phyloP scores from a whole-genome alignment of 768 basidiomycete species.

The Chalciporus pseudorubinellus region DNA sequence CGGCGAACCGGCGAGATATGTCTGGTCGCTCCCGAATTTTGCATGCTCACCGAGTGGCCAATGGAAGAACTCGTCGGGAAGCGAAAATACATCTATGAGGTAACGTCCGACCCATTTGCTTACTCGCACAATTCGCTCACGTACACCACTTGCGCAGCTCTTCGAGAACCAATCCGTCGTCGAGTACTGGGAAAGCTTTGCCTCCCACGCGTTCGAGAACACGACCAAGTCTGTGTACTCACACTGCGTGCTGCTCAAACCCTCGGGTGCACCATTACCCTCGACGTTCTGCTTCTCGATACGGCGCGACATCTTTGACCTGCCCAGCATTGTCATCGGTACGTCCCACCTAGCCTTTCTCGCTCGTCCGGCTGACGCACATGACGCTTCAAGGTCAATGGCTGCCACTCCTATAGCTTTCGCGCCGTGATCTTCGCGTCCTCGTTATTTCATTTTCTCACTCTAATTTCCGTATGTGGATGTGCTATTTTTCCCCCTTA shows the following conservation, averaged over 20 bases:
- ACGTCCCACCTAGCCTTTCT: constrained; percentile 19
- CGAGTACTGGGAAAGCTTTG: constrained; percentile 96
- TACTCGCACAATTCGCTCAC: constrained; percentile 17
- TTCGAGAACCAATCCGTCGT: constrained; percentile 96
- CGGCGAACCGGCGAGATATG: constrained; percentile 97
- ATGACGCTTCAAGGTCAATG: constrained; percentile 65
- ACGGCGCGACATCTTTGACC: constrained; percentile 86
- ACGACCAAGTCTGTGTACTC: constrained; percentile 94
- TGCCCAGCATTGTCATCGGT: constrained; percentile 89
- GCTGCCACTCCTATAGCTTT: constrained; percentile 68
- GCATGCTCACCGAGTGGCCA: constrained; percentile 89
- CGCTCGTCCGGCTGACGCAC: not conserved
- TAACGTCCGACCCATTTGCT: constrained; percentile 23
- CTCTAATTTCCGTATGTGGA: not conserved
- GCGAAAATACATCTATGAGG: constrained; percentile 47
- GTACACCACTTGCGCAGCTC: constrained; percentile 46
- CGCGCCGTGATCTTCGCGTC: not conserved
- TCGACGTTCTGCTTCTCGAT: constrained; percentile 97
- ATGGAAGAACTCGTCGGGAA: constrained; percentile 71
- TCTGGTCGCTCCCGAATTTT: constrained; percentile 94
- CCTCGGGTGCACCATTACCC: constrained; percentile 78
- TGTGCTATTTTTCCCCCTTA: too few species aligned
- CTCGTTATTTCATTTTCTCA: not conserved
- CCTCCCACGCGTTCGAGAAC: constrained; percentile 95
- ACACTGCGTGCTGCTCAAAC: constrained; percentile 86